These are phyloP conservation scores for Neofusicoccum sp. DNA, from an alignment of 2,329 filamentous ascomycete species.

Conservation along the genomic window DNA sequence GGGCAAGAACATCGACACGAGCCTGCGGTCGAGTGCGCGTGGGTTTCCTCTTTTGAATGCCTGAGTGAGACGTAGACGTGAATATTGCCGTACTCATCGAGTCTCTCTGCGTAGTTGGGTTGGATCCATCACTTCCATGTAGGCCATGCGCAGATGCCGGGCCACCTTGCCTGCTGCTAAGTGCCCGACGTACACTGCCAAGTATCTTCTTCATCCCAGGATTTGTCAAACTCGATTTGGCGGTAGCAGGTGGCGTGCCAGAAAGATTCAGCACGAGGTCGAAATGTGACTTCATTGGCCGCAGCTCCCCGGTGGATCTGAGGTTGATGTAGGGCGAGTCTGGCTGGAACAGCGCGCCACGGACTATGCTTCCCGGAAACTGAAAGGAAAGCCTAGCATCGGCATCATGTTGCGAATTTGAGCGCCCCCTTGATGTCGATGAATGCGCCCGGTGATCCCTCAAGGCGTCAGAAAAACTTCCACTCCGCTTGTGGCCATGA, in stretches of 20 bases:
- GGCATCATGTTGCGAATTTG: neutral
- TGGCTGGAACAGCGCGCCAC: conserved; percentile 81
- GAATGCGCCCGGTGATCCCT: conserved; percentile 57
- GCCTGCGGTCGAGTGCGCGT: conserved; percentile 43
- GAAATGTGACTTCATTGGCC: conserved; percentile 31
- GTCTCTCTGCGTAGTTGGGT: neutral
- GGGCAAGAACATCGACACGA: conserved; percentile 80
- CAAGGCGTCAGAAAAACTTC: conserved; percentile 81
- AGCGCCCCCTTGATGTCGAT: neutral
- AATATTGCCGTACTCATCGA: neutral
- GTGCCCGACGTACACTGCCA: conserved; percentile 77
- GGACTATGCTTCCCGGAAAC: conserved; percentile 79
- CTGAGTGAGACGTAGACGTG: neutral
- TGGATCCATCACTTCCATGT: conserved; percentile 13
- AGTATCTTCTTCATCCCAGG: conserved; percentile 84
- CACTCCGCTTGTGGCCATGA: conserved; percentile 72
- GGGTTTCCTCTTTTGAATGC: conserved; percentile 19
- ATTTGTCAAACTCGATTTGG: conserved; percentile 47
- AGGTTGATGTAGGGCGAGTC: conserved; percentile 74
- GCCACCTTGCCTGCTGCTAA: conserved; percentile 59
- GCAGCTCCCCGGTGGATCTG: conserved; percentile 27
- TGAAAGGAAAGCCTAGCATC: conserved; percentile 35
- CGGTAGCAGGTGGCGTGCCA: conserved; percentile 23
- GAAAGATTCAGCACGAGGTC: conserved; percentile 29
- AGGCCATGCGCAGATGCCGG: neutral